These are phyloP conservation scores for Ambrosia hybrid DNA, from an alignment of 140 eudicot species.

Conservation along the genomic window DNA sequence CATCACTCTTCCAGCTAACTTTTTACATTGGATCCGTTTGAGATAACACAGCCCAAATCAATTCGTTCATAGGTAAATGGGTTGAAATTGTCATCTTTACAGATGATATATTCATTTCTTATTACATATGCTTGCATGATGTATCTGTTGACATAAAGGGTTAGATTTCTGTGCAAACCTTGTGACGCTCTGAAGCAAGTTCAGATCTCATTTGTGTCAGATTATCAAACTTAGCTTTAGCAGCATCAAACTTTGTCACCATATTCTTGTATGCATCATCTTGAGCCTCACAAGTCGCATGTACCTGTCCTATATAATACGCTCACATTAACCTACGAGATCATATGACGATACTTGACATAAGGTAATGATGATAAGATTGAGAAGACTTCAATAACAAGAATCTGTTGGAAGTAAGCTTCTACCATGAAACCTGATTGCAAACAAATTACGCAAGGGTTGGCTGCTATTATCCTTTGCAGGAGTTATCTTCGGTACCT, in stretches of 20 bases:
- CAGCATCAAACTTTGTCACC: constrained; percentile 45
- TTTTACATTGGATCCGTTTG: neutral
- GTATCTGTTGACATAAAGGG: constrained; percentile 1
- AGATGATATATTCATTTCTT: neutral
- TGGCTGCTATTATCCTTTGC: neutral
- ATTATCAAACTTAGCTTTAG: constrained; percentile 49
- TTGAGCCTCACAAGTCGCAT: constrained; percentile 35
- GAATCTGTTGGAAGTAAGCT: neutral
- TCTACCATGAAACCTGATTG: too few relatives aligned
- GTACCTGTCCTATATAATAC: constrained; percentile 7
- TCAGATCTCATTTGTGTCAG: constrained; percentile 40
- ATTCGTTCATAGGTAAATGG: neutral
- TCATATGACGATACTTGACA: constrained; percentile 12
- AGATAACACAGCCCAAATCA: neutral
- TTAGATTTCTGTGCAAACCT: constrained; percentile 44
- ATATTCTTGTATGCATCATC: constrained; percentile 36
- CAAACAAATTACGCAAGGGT: too few relatives aligned
- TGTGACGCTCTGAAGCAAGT: constrained; percentile 47
- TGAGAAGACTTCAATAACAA: neutral
- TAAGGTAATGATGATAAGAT: constrained; percentile 11
- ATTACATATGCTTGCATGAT: constrained; percentile 2
- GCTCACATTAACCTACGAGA: constrained; percentile 1
- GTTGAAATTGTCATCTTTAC: neutral
- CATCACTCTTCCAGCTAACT: neutral
- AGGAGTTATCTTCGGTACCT: too few relatives aligned